Conservation (phyloP, 2,329 filamentous ascomycete species). For the Sporothrix pseudoabietina region DNA sequence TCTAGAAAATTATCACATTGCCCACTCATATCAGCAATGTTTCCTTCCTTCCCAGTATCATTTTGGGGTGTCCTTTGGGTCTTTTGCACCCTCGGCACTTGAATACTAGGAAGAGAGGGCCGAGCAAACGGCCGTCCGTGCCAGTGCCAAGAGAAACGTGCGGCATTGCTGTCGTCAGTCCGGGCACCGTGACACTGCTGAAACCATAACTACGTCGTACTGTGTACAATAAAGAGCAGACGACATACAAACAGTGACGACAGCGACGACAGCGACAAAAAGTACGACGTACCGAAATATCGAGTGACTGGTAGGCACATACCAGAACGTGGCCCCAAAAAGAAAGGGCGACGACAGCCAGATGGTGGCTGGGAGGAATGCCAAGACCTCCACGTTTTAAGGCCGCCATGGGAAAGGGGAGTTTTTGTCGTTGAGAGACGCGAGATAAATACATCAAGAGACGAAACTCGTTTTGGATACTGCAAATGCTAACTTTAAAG, state of each 20-base stretch:
- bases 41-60: background rate
- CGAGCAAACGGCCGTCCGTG: constrained; percentile 2
- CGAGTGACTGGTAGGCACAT: background rate
- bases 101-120: background rate
- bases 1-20: constrained; percentile 6
- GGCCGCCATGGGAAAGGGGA: background rate
- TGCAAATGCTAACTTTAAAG: constrained; percentile 9
- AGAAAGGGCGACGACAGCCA: background rate
- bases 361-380: constrained; percentile 2
- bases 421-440: background rate
- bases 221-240: background rate
- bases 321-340: background rate
- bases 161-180: constrained; percentile 16
- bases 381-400: constrained; percentile 7
- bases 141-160: constrained; percentile 15
- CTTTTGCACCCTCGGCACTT: background rate
- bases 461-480: constrained; percentile 14
- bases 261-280: background rate
- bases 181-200: constrained; percentile 9
- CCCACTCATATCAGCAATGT: background rate
- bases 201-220: background rate
- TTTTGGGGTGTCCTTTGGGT: background rate
- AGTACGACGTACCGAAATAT: background rate
- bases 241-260: background rate
- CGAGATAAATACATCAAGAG: background rate